Base-by-base conservation (phyloP, 257 asterid genomes). In the Jaltomata sinuosa region DNA sequence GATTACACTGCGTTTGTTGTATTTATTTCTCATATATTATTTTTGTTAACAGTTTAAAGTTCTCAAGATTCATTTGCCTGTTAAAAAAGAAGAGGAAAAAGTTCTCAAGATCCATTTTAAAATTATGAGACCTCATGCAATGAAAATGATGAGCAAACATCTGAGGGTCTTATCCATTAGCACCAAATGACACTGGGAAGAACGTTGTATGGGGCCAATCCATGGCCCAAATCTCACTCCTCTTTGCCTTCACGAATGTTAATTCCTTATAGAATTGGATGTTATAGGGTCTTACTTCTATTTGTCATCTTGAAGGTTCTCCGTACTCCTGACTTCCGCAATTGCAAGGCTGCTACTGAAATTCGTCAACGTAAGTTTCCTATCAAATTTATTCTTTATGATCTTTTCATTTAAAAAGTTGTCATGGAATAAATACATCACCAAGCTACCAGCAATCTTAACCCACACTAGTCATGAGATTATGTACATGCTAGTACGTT, bases 281-380 rank as follows among this genome's bases (percentile, higher is more conserved):
- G 45, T 27, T 29, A 42, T 62, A 45, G 68, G 50, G 77, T 50
- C 65, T 78, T 82, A 42, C 74, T 31, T 16, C 65, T 80, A 45
- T 18, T 85, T 84, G 78, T 86, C 69, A 85, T 87, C 83, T 89
- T 90, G 86, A 88, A 93, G 99, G 94, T 93, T 90, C 98, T 96
- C 78, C 93, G 88, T 86, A 90, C 97, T 52, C 97, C 99, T 9
- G 96, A 96, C 86, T 94, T 96, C 79, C 90, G 80, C 54, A 96
- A 93, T 85, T 91, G 97, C 90, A 91, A 94, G 84, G 97, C 97
- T 50, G 98, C 99, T 82, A 90, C 86, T 55, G 94, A 92, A 80
- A 96, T 96, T 32, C 94, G 92, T 62, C 87, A 87, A 86, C 93
- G 99, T 93, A 85, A 83, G 89, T 50, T 82, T 87, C 45, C 57